These are phyloP conservation scores for Paecilomyces sp. DNA, from an alignment of 2,329 filamentous ascomycete species.

Conservation along the genomic window DNA sequence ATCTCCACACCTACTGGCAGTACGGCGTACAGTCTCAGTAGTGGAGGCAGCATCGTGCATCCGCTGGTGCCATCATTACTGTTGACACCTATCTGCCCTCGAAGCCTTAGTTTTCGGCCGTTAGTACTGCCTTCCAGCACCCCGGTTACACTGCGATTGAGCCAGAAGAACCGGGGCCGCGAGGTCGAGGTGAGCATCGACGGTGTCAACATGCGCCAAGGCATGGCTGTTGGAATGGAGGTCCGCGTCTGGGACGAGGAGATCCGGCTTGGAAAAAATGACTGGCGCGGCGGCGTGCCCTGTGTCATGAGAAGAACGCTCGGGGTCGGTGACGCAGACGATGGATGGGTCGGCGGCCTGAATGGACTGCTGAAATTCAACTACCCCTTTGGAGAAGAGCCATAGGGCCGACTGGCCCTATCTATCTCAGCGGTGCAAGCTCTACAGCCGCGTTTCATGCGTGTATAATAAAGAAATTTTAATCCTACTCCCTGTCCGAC, in stretches of 20 bases:
- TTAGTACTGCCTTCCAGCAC: slow-evolving; percentile 83
- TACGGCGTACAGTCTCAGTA: slow-evolving; percentile 91
- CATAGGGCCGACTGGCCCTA: slow-evolving; percentile 4
- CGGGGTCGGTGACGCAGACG: slow-evolving; percentile 54
- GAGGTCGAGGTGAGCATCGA: slow-evolving; percentile 76
- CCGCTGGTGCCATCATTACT: slow-evolving; percentile 82
- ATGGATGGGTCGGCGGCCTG: slow-evolving; percentile 93
- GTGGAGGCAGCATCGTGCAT: slow-evolving; percentile 88
- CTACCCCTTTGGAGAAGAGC: slow-evolving; percentile 77
- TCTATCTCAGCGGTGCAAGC: not conserved
- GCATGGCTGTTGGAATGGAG: slow-evolving; percentile 69
- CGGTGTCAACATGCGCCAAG: slow-evolving; percentile 58
- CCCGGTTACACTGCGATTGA: slow-evolving; percentile 72
- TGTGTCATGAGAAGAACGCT: slow-evolving; percentile 68
- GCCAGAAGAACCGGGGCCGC: slow-evolving; percentile 68
- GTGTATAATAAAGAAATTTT: too few relatives aligned
- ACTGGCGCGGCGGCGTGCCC: slow-evolving; percentile 74
- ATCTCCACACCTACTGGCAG: slow-evolving; percentile 90
- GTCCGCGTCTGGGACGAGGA: slow-evolving; percentile 83
- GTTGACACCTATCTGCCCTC: slow-evolving; percentile 88
- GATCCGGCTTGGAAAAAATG: slow-evolving; percentile 48
- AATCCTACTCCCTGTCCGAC: too few relatives aligned
- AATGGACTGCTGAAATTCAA: slow-evolving; percentile 96
- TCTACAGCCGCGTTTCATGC: not conserved
- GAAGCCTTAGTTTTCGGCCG: slow-evolving; percentile 85